Conservation (phyloP, 2,329 filamentous ascomycete genomes). For the Fusarium verticillioides region DNA sequence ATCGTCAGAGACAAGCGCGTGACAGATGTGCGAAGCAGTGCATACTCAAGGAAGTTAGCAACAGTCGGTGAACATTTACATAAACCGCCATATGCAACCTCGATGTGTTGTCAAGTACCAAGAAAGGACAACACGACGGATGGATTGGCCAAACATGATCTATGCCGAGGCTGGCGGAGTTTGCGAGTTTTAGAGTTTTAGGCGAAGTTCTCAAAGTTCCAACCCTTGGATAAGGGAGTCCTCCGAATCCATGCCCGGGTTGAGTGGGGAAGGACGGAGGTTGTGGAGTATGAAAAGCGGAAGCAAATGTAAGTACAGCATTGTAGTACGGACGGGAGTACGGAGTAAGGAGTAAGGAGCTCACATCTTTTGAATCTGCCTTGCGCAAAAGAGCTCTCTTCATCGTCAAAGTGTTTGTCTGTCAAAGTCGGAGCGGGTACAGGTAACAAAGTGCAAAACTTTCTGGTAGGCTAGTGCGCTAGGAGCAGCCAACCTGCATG, state of each 20-base stretch:
- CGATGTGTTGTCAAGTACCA: slow-evolving; percentile 6
- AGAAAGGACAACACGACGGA: not conserved
- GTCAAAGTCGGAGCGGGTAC: not conserved
- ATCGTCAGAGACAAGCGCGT: slow-evolving; percentile 15
- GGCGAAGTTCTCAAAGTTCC: slow-evolving; percentile 28
- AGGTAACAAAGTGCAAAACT: slow-evolving; percentile 18
- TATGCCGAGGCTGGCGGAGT: slow-evolving; percentile 13
- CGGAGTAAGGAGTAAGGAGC: not conserved
- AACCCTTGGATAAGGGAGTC: not conserved
- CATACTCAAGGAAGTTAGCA: not conserved
- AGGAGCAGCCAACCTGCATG: slow-evolving; percentile 1
- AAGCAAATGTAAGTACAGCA: not conserved
- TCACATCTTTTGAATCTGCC: slow-evolving; percentile 6
- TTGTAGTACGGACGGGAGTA: not conserved
- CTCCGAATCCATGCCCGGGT: not conserved
- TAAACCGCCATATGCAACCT: not conserved
- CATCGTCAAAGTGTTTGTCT: not conserved
- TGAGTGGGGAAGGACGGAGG: slow-evolving; percentile 16
- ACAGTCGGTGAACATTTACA: slow-evolving; percentile 31
- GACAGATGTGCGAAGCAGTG: slow-evolving; percentile 14
- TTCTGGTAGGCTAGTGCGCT: slow-evolving; percentile 14
- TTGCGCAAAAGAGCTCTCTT: not conserved
- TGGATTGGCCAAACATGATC: not conserved
- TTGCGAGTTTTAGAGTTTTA: slow-evolving; percentile 40
- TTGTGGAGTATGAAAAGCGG: slow-evolving; percentile 4